These are phyloP conservation scores for Xylaria sp. DNA, from an alignment of 2,329 filamentous ascomycete genomes.

Conservation along the genomic window DNA sequence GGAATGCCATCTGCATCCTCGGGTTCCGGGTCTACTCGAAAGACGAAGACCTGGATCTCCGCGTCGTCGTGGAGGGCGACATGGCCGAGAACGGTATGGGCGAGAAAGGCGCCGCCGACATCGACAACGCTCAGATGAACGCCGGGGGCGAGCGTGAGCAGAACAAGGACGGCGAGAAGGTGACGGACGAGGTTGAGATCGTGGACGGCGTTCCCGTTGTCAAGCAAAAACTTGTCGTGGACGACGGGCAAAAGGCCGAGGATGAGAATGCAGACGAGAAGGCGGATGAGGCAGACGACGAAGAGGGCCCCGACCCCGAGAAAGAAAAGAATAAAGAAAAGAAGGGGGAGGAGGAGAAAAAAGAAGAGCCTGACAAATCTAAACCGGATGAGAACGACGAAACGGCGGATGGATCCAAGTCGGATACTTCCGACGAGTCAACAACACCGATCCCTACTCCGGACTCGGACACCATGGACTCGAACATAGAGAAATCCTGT, in stretches of 20 bases:
- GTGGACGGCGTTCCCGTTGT: conserved; percentile 33
- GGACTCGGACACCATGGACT: conserved; percentile 30
- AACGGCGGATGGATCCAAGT: conserved; percentile 21
- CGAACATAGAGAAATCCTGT: conserved; percentile 19
- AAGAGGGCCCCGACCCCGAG: background rate
- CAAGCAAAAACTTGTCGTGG: conserved; percentile 39
- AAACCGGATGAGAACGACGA: conserved; percentile 27
- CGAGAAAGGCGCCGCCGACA: conserved; percentile 56
- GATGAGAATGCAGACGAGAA: conserved; percentile 10
- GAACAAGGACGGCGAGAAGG: conserved; percentile 32
- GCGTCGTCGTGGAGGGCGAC: conserved; percentile 58
- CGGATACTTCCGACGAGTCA: conserved; percentile 34
- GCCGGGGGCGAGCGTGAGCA: conserved; percentile 50
- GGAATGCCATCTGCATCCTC: conserved; percentile 47
- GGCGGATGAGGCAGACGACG: conserved; percentile 2
- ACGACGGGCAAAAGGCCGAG: conserved; percentile 24
- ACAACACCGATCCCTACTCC: conserved; percentile 33
- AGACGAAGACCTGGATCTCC: conserved; percentile 55
- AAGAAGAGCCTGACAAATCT: conserved; percentile 33
- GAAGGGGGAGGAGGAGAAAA: conserved; percentile 22
- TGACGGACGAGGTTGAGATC: conserved; percentile 38
- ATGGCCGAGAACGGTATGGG: conserved; percentile 60
- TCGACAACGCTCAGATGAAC: conserved; percentile 61
- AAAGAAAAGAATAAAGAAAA: conserved; percentile 21
- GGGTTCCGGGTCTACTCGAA: conserved; percentile 46